phyloP scores from a whole-genome alignment of 2,329 filamentous ascomycete species.

The Huntiella savannae region DNA sequence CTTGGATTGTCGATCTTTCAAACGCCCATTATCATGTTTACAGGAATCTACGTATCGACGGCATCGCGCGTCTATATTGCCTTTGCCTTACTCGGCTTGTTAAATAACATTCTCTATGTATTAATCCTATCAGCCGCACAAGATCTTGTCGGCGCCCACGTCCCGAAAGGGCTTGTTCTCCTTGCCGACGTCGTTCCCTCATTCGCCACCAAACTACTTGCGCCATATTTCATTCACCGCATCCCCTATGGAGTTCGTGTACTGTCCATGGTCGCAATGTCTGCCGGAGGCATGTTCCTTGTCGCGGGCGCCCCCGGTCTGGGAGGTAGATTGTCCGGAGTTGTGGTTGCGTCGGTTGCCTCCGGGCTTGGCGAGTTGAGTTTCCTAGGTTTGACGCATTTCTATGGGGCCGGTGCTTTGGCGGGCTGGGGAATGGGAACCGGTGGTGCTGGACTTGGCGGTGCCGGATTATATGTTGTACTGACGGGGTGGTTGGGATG shows the following conservation, averaged over 20 bases:
- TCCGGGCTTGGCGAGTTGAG: conserved; percentile 78
- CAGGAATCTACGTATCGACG: too few species aligned
- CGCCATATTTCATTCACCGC: conserved; percentile 82
- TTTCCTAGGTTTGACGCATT: conserved; percentile 82
- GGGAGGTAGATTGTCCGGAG: conserved; percentile 60
- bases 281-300: conserved; percentile 71
- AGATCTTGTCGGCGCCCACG: conserved; percentile 66
- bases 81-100: conserved; percentile 22
- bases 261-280: conserved; percentile 53
- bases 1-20: too few species aligned
- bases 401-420: conserved; percentile 71
- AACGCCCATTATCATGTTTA: too few species aligned
- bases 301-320: conserved; percentile 58
- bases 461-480: conserved; percentile 72
- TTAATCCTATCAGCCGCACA: conserved; percentile 90
- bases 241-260: conserved; percentile 66
- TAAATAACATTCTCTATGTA: conserved; percentile 97
- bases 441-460: conserved; percentile 70
- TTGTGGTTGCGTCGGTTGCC: conserved; percentile 68
- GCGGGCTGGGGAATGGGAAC: conserved; percentile 88
- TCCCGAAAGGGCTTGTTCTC: conserved; percentile 83
- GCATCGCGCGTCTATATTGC: too few species aligned
- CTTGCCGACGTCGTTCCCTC: conserved; percentile 84
- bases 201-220: conserved; percentile 71
- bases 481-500: conserved; percentile 66